Evolutionary conservation across 2,329 filamentous ascomycete species (phyloP).

Genomic region (Aspergillus eucalypticola): DNA sequence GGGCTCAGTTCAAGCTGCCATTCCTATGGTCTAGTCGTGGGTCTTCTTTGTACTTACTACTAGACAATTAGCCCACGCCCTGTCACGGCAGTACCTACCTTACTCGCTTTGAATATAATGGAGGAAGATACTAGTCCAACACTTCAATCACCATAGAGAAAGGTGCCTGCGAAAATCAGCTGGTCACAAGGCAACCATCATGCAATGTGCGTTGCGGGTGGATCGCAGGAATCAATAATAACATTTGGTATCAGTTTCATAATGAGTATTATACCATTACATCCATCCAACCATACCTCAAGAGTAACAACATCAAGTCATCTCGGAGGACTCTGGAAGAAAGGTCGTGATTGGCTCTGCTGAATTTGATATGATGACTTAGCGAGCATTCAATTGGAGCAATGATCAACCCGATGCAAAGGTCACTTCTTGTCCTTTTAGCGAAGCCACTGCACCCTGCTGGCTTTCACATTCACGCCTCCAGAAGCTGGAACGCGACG

Average conservation of each 20-base stretch:
- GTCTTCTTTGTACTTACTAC: too few species aligned
- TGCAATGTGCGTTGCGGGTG: slow-evolving; percentile 5
- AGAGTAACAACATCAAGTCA: not conserved
- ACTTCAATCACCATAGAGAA: not conserved
- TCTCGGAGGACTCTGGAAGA: not conserved
- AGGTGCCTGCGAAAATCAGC: not conserved
- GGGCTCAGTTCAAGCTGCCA: not conserved
- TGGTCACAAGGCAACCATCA: slow-evolving; percentile 12
- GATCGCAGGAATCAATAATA: slow-evolving; percentile 12
- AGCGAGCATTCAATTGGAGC: not conserved
- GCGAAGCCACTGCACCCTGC: not conserved
- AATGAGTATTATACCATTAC: not conserved
- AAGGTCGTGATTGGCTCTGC: not conserved
- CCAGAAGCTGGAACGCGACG: not conserved
- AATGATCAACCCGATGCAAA: not conserved
- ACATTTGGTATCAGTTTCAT: slow-evolving; percentile 10
- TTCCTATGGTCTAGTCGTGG: not conserved
- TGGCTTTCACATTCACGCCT: not conserved
- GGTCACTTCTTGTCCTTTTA: not conserved
- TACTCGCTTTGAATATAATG: not conserved
- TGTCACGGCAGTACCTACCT: not conserved
- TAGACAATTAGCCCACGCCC: too few species aligned
- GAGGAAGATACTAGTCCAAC: not conserved
- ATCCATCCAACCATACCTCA: not conserved
- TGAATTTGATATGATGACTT: not conserved